phyloP scores from a whole-genome alignment of 1,284 basidiomycete species.

The Athelia sp. region DNA sequence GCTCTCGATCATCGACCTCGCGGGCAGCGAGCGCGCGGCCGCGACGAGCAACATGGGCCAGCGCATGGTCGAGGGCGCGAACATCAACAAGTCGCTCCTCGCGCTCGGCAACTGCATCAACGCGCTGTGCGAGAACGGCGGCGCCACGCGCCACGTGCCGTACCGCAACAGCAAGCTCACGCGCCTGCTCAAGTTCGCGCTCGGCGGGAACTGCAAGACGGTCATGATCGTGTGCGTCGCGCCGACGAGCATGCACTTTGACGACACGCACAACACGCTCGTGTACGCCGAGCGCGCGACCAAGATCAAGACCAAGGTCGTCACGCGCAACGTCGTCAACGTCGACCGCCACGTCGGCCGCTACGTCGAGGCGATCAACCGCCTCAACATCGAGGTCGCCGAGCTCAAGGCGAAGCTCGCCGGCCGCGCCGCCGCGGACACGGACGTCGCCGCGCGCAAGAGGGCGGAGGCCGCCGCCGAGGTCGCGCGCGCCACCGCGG shows the following conservation, averaged over 20 bases:
- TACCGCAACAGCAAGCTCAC: constrained; percentile 98
- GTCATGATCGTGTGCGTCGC: constrained; percentile 98
- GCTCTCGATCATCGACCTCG: constrained; percentile 93
- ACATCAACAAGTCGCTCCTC: constrained; percentile 96
- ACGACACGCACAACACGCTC: constrained; percentile 96
- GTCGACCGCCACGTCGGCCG: constrained; percentile 90
- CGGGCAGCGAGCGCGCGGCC: constrained; percentile 91
- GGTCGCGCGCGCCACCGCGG: constrained; percentile 64
- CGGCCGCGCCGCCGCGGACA: constrained; percentile 59
- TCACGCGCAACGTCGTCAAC: constrained; percentile 90
- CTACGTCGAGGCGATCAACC: constrained; percentile 91
- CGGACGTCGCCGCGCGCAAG: constrained; percentile 58
- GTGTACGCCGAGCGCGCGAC: constrained; percentile 95
- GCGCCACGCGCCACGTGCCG: constrained; percentile 81
- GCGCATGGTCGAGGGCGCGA: constrained; percentile 94
- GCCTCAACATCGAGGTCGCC: constrained; percentile 77
- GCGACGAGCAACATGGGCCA: constrained; percentile 97
- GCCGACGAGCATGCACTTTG: constrained; percentile 90
- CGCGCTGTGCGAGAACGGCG: constrained; percentile 88
- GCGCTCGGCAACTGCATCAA: constrained; percentile 97
- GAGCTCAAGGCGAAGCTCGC: constrained; percentile 85
- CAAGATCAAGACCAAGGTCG: constrained; percentile 93
- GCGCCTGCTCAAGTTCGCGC: constrained; percentile 90
- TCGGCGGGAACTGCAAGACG: constrained; percentile 96
- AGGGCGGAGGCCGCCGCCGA: constrained; percentile 63